Evolutionary conservation across 805 yeast genomes (phyloP), one percentile per base, ranked within the genome.

Genomic region (Hanseniaspora occidentalis): DNA sequence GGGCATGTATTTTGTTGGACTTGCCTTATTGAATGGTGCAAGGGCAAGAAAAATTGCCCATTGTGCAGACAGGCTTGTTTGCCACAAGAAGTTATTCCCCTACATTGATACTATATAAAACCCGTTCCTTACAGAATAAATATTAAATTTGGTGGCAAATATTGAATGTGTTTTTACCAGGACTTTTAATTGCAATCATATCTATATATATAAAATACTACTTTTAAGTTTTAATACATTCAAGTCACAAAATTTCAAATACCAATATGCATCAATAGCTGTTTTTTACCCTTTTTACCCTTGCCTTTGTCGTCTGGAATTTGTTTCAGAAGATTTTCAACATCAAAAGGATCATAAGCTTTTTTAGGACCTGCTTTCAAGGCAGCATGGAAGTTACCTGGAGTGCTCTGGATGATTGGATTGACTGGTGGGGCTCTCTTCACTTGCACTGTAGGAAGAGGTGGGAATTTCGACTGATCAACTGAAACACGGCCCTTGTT

Each of bases 1-100:
- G 98, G 97, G 0, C 98, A 89, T 57, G 43, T 84, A 13, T 89
- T 84, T 57, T 89, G 98, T 60, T 89, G 97, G 96, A 67, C 66
- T 6, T 89, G 97, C 56, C 76, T 86, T 4, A 68, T 77, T 6
- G 94, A 83, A 50, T 89, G 97, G 97, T 75, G 86, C 43, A 67
- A 84, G 46, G 95, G 86, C 48, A 38, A 29, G 13, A 14, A 37
- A 13, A 29, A 33, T 10, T 89, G 98, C 55, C 97, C 98, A 0
- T 64, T 92, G 21, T 92, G 97, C 54, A 61, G 97, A 40, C 92
- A 80, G 47, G 68, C 79, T 71, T 58, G 60, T 37, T 46, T 43
- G 23, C 48, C 52, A 14, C 56, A 54, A 37, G 57, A 54, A 49
- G 79, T 84, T 39, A 61, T 84, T 33, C 77, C 84, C 1, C 54